These are phyloP conservation scores for Linum usitatissimum DNA, from an alignment of 345 rosid genomes.

Conservation along the genomic window DNA sequence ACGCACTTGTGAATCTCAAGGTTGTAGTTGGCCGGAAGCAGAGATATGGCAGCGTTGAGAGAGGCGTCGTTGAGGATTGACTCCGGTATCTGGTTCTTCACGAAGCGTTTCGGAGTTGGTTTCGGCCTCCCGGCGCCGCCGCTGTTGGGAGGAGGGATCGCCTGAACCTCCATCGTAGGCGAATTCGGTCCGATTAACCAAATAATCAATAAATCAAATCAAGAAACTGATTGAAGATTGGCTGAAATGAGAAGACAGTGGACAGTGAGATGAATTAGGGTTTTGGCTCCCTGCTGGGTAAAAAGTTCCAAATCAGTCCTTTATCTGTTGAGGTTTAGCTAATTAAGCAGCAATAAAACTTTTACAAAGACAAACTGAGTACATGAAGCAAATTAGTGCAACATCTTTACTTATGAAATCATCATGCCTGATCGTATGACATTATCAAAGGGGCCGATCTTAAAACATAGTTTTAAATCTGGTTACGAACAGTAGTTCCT, in stretches of 20 bases:
- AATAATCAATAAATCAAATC: too few relatives aligned
- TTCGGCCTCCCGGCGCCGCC: constrained; percentile 17
- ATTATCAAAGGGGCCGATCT: too few relatives aligned
- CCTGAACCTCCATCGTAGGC: neutral
- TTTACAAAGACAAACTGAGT: neutral
- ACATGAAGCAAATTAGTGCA: too few relatives aligned
- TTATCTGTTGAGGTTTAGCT: neutral
- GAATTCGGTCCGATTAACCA: neutral
- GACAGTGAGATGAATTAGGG: neutral
- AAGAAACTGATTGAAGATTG: neutral
- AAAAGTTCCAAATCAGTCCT: neutral
- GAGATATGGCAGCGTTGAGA: constrained; percentile 68
- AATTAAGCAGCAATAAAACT: neutral
- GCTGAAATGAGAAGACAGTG: neutral
- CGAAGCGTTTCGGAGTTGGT: constrained; percentile 69
- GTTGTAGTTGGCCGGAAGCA: constrained; percentile 69
- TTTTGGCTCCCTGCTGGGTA: neutral
- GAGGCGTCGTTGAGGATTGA: constrained; percentile 58
- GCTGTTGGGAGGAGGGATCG: neutral
- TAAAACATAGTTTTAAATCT: too few relatives aligned
- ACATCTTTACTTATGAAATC: too few relatives aligned
- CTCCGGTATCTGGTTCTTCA: constrained; percentile 78
- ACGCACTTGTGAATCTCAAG: constrained; percentile 85
- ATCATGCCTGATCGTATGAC: too few relatives aligned
- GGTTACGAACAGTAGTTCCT: too few relatives aligned